Percentiles rank a stretch among this genome's conserved stretches.
Conservation (phyloP, 1,139 yeast species). For the Blastobotrys apis region DNA sequence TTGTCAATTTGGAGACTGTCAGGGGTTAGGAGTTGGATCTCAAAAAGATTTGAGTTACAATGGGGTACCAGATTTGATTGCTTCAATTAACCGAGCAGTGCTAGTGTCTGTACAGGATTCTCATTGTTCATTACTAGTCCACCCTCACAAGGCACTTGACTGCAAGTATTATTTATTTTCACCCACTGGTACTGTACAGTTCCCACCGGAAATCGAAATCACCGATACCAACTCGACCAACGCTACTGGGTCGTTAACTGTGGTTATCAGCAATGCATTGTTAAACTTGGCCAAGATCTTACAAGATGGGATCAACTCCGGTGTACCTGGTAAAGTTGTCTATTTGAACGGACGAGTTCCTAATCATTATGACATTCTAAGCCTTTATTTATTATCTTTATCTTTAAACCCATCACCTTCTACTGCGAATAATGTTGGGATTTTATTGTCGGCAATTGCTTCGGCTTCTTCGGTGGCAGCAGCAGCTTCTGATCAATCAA, state of each 20-base stretch:
- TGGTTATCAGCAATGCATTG: conserved; percentile 30
- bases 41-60: conserved; percentile 7
- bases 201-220: conserved; percentile 12
- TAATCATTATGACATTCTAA: conserved; percentile 28
- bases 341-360: conserved; percentile 32
- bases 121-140: conserved; percentile 13
- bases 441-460: conserved; percentile 21
- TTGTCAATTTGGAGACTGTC: conserved; percentile 8
- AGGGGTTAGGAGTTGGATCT: conserved; percentile 9
- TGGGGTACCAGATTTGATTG: conserved; percentile 6
- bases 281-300: conserved; percentile 35
- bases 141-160: conserved; percentile 19
- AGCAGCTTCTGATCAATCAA: not conserved
- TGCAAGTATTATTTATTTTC: conserved; percentile 19
- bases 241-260: conserved; percentile 6
- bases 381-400: conserved; percentile 32
- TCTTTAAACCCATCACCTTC: conserved; percentile 34
- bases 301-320: conserved; percentile 36
- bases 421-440: conserved; percentile 36
- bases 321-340: conserved; percentile 27
- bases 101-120: conserved; percentile 6
- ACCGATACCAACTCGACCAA: not conserved
- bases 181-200: conserved; percentile 20
- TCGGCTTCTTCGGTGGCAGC: conserved; percentile 5
- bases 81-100: conserved; percentile 9